Evolutionary conservation across 768 basidiomycete species (phyloP).

Genomic region (Tephrocybe sp.): DNA sequence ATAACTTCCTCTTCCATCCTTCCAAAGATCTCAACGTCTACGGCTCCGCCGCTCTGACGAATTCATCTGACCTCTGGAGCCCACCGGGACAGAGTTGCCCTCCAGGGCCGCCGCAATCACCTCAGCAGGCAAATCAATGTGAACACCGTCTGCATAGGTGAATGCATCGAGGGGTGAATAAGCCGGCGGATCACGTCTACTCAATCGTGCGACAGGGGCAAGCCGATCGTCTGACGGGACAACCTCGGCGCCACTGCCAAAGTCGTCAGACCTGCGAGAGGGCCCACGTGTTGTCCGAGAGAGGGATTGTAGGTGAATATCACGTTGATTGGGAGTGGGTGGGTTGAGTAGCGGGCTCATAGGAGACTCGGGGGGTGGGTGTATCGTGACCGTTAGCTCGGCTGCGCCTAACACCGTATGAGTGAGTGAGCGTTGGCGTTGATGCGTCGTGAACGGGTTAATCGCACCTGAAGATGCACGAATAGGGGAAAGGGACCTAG

Average conservation of each 20-base stretch:
- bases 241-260: slow-evolving; percentile 23
- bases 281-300: slow-evolving; percentile 27
- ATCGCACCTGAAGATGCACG: slow-evolving; percentile 69
- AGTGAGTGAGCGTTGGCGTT: slow-evolving; percentile 66
- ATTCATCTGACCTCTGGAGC: slow-evolving; percentile 50
- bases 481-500: slow-evolving; percentile 61
- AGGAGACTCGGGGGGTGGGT: slow-evolving; percentile 79
- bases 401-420: slow-evolving; percentile 62
- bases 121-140: slow-evolving; percentile 89
- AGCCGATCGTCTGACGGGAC: slow-evolving; percentile 26
- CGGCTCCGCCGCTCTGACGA: slow-evolving; percentile 53
- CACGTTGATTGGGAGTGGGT: slow-evolving; percentile 80
- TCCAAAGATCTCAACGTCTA: slow-evolving; percentile 35
- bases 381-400: slow-evolving; percentile 67
- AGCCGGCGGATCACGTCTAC: slow-evolving; percentile 73
- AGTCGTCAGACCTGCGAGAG: slow-evolving; percentile 36
- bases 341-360: slow-evolving; percentile 70
- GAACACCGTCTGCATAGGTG: slow-evolving; percentile 84
- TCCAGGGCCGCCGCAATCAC: slow-evolving; percentile 89
- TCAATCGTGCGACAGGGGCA: slow-evolving; percentile 32
- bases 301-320: slow-evolving; percentile 78
- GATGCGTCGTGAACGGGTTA: slow-evolving; percentile 75
- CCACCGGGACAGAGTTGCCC: slow-evolving; percentile 60
- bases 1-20: slow-evolving; percentile 10
- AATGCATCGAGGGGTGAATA: slow-evolving; percentile 90